A percentile compares a stretch with the other conserved stretches of the same genome.
phyloP scores from a whole-genome alignment of 2,329 filamentous ascomycete genomes.

The Cylindrodendrum hubeiense region DNA sequence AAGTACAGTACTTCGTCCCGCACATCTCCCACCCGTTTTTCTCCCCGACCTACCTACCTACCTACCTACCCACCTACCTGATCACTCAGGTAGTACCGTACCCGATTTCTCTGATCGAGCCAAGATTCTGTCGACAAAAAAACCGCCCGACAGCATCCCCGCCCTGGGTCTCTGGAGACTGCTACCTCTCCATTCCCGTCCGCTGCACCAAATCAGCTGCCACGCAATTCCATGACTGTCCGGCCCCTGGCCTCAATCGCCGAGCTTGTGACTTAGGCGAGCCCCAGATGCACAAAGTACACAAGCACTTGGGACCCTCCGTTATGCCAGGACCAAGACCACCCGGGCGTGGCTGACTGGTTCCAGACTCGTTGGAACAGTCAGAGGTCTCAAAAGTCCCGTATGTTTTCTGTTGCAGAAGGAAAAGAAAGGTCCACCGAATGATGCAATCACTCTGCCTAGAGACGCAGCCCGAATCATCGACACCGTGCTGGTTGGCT shows the following conservation, averaged over 20 bases:
- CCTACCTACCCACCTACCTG: neutral
- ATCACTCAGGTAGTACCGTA: neutral
- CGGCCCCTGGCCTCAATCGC: constrained; percentile 10
- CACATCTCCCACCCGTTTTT: neutral
- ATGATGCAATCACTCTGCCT: constrained; percentile 43
- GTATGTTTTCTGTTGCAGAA: constrained; percentile 29
- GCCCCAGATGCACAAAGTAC: constrained; percentile 8
- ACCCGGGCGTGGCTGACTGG: constrained; percentile 18
- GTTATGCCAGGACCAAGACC: constrained; percentile 19
- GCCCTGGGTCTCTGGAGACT: constrained; percentile 36
- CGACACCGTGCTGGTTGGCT: constrained; percentile 35
- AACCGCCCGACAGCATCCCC: constrained; percentile 18
- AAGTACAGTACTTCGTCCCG: constrained; percentile 5
- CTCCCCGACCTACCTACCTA: no score
- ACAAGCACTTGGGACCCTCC: neutral
- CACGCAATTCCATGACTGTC: constrained; percentile 28
- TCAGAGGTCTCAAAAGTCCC: constrained; percentile 26
- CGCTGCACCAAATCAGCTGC: constrained; percentile 36
- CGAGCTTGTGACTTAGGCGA: neutral
- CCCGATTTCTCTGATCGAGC: neutral
- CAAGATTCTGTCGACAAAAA: neutral
- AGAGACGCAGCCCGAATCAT: constrained; percentile 32
- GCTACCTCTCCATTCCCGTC: constrained; percentile 33
- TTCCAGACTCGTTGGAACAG: constrained; percentile 21
- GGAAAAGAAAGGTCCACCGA: constrained; percentile 32